Evolutionary conservation across 225 moss, liverwort and hornwort species (phyloP), one percentile per base, ranked within the genome.

Genomic region (Physcomitrellopsis africana): DNA sequence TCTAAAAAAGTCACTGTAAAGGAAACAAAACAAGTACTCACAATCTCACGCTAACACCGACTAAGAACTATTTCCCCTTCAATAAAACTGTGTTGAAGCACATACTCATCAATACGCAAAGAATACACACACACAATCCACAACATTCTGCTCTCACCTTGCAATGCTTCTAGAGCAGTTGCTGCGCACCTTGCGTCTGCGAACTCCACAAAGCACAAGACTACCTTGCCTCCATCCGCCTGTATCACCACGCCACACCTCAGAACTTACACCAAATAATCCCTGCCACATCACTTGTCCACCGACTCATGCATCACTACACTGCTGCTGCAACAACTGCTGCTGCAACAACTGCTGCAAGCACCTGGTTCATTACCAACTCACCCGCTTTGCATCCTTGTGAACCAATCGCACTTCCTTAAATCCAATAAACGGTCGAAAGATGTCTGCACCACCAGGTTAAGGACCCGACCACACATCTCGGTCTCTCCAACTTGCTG

Each of bases 141-240:
- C 24, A 24, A 24, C 24, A 24, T 24, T 24, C 1, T 54, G 53
- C 67, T 79, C 76, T 27, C 26, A 99, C 97, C 97, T 93, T 99
- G 97, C 72, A 99, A 82, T 42, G 97, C 97, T 80, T 99, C 97
- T 61, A 99, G 76, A 24, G 97, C 97, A 45, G 97, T 99, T 53
- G 97, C 97, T 73, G 97, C 97, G 85, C 97, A 99, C 85, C 97
- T 92, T 49, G 97, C 94, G 80, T 99, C 97, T n/a, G 97, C 97
- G 67, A 99, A 99, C 87, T 99, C 97, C 76, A 99, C 97, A 72
- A 99, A 99, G 87, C 97, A 99, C 44, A 99, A 74, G 0, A 99
- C 97, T 51, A 99, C 97, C 91, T 99, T 94, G 17, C 80, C 78
- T 61, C 79, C 77, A 18, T 83, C 80, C 66, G 83, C 86, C 85